phyloP scores from a whole-genome alignment of 495 filamentous ascomycete species.

The Penicillium canariense region DNA sequence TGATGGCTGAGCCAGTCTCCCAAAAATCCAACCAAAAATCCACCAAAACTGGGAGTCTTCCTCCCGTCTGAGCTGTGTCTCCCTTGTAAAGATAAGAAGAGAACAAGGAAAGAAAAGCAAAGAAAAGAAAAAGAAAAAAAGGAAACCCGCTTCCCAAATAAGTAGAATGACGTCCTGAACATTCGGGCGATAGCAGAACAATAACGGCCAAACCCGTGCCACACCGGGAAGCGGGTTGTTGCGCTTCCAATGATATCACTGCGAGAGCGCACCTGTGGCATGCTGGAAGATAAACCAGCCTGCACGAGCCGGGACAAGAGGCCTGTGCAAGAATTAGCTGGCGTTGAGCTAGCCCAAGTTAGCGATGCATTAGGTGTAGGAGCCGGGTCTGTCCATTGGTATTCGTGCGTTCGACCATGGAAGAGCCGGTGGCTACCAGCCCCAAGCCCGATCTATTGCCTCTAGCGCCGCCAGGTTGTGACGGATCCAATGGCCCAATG shows the following conservation, averaged over 20 bases:
- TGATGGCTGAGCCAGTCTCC: too few species aligned
- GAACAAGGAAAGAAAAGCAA: too few species aligned
- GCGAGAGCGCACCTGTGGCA: constrained; percentile 2
- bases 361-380: too few species aligned
- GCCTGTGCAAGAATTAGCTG: not conserved
- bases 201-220: constrained; percentile 3
- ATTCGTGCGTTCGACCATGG: not conserved
- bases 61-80: too few species aligned
- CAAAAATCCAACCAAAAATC: too few species aligned
- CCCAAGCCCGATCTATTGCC: constrained; percentile 12
- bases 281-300: constrained; percentile 5
- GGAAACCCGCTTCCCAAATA: too few species aligned
- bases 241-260: constrained; percentile 11
- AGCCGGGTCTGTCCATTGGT: too few species aligned
- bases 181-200: not conserved
- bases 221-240: not conserved
- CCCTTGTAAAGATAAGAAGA: too few species aligned
- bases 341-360: too few species aligned
- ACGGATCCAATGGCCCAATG: constrained; percentile 13
- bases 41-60: too few species aligned
- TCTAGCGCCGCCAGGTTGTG: constrained; percentile 12
- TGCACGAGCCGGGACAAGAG: not conserved
- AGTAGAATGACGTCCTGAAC: constrained; percentile 3
- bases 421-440: not conserved
- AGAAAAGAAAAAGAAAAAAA: too few species aligned